Base-by-base conservation (phyloP, 768 basidiomycete genomes). In the Boletus sp. region DNA sequence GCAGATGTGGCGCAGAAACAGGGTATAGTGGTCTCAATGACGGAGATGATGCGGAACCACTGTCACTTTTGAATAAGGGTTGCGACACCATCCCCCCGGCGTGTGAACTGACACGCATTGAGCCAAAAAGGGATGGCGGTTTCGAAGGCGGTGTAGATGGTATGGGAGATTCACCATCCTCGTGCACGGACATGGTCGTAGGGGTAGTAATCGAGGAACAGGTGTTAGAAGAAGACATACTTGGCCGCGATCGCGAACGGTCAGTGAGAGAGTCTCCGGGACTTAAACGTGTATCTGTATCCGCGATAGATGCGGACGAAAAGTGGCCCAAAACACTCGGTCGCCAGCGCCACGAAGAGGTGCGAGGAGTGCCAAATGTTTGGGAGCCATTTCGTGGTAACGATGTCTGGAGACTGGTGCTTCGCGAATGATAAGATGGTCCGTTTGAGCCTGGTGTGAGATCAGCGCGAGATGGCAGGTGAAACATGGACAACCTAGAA, bases 301-400 rank as follows among this genome's bases (percentile, higher is more conserved):
- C 79, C 42, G 80, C 74, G 32, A 73, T 67, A 50, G 82, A 78
- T 51, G 77, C 63, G 53, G 81, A 77, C 30, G 80, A 74, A 64
- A 89, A 89, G 61, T 88, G 83, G 7, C 82, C 84, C 24, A 87
- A 70, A 24, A 89, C 80, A 59, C 79, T 83, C 11, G 87, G 85
- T n/a, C 84, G 78, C 82, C 82, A 85, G 70, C 74, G 80, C 49
- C 81, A 76, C 11, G 72, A 67, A 30, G 67, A 64, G 46, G 42
- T 14, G 20, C 56, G 62, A 32, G 62, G 61, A 29, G 32, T 29
- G 32, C 49, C 58, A 7, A 54, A 54, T 18, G 47, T 51, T 32
- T 50, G 55, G 10, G 50, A 53, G 42, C 44, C 37, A 48, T 54
- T 33, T 47, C 50, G 65, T 52, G 68, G 67, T 11, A 72, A 70